A percentile compares a stretch with the other conserved stretches of the same genome.
Conservation (phyloP, 306 rosid species). For the Oemleria cerasiformis region DNA sequence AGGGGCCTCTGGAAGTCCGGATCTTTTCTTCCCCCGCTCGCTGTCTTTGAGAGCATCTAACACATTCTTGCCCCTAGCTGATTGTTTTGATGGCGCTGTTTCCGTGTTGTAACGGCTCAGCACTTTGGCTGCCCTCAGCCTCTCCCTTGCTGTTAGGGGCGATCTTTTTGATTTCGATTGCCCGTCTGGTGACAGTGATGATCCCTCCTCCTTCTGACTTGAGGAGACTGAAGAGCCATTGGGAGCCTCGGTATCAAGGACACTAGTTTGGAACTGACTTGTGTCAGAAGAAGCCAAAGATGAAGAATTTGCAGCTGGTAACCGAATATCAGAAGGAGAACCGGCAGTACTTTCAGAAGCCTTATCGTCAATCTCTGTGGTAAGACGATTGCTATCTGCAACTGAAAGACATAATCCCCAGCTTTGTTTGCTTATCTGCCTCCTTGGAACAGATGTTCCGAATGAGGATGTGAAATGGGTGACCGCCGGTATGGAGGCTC, state of each 20-base stretch:
- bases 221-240: slow-evolving; percentile 34
- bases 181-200: slow-evolving; percentile 25
- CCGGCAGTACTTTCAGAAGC: slow-evolving; percentile 36
- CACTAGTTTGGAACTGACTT: slow-evolving; percentile 34
- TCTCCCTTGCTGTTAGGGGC: slow-evolving; percentile 70
- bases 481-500: slow-evolving; percentile 46
- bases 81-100: slow-evolving; percentile 45
- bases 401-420: slow-evolving; percentile 42
- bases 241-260: slow-evolving; percentile 37
- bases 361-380: slow-evolving; percentile 47
- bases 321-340: slow-evolving; percentile 27
- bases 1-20: slow-evolving; percentile 94
- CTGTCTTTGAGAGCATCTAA: slow-evolving; percentile 73
- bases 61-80: slow-evolving; percentile 70
- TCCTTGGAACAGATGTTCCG: slow-evolving; percentile 35
- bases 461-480: slow-evolving; percentile 37
- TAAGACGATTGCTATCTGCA: slow-evolving; percentile 62
- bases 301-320: slow-evolving; percentile 26
- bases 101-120: slow-evolving; percentile 50
- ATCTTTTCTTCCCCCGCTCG: slow-evolving; percentile 74
- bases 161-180: slow-evolving; percentile 41
- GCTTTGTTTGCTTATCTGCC: slow-evolving; percentile 40
- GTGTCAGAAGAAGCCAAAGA: slow-evolving; percentile 22
- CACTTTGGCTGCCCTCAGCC: slow-evolving; percentile 81
- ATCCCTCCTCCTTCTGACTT: slow-evolving; percentile 31